These are phyloP conservation scores for Rhizophora mangle DNA, from an alignment of 345 rosid species.

Conservation along the genomic window DNA sequence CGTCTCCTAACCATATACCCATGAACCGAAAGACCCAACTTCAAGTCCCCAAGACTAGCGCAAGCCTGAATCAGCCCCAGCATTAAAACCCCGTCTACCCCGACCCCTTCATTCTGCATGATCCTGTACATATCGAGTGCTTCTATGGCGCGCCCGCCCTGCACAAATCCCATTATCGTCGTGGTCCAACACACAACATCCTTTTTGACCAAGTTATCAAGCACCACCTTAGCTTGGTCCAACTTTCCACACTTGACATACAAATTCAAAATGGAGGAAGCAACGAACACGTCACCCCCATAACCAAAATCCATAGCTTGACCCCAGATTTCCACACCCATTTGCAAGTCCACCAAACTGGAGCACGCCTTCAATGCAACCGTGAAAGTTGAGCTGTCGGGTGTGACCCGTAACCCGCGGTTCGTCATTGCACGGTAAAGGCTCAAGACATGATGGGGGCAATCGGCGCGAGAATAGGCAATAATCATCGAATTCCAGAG, in stretches of 20 bases:
- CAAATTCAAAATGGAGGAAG: conserved; percentile 69
- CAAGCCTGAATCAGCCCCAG: conserved; percentile 68
- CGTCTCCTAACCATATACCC: conserved; percentile 51
- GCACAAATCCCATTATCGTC: conserved; percentile 62
- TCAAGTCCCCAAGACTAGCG: conserved; percentile 44
- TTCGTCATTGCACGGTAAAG: conserved; percentile 50
- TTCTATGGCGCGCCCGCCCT: conserved; percentile 39
- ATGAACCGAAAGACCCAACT: conserved; percentile 54
- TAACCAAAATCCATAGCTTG: conserved; percentile 59
- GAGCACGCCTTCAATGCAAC: conserved; percentile 65
- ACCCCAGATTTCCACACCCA: conserved; percentile 53
- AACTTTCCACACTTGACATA: conserved; percentile 51
- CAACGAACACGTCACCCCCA: conserved; percentile 58
- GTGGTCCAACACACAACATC: conserved; percentile 73
- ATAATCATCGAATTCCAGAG: conserved; percentile 57
- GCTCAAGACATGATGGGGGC: conserved; percentile 41
- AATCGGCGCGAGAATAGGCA: conserved; percentile 46
- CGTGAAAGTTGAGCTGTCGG: conserved; percentile 78
- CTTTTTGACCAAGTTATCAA: conserved; percentile 49
- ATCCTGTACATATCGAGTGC: conserved; percentile 47
- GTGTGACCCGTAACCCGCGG: conserved; percentile 37
- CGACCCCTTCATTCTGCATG: conserved; percentile 61
- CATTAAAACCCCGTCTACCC: conserved; percentile 53
- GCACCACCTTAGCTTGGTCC: conserved; percentile 47
- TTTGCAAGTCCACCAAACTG: conserved; percentile 36